Percentiles rank a stretch among this genome's conserved stretches.
These are phyloP conservation scores for Sugiyamaella americana DNA, from an alignment of 805 yeast genomes.

Conservation along the genomic window DNA sequence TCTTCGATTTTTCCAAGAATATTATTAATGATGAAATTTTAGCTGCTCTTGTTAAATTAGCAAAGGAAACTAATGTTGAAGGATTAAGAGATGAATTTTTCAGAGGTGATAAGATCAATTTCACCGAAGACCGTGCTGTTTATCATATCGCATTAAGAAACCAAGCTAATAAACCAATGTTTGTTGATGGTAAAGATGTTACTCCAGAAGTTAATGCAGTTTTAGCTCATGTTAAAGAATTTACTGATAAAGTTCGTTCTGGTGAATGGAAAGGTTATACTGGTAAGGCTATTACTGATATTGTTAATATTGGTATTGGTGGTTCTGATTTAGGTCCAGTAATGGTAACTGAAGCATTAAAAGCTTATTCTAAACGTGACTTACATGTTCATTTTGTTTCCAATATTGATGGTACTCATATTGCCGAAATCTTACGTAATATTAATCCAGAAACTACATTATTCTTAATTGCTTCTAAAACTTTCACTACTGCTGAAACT, in stretches of 20 bases:
- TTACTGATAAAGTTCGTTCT: slow-evolving; percentile 81
- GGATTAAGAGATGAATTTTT: slow-evolving; percentile 85
- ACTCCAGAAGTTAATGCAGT: slow-evolving; percentile 89
- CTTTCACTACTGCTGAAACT: slow-evolving; percentile 99
- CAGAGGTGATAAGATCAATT: slow-evolving; percentile 87
- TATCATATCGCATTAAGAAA: slow-evolving; percentile 96
- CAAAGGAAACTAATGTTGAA: slow-evolving; percentile 86
- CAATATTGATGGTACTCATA: slow-evolving; percentile 96
- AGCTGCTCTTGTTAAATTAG: slow-evolving; percentile 61
- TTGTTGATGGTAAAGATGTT: slow-evolving; percentile 84
- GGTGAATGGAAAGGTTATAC: slow-evolving; percentile 97
- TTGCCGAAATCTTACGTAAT: slow-evolving; percentile 79
- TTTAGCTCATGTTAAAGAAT: slow-evolving; percentile 93
- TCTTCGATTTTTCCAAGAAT: slow-evolving; percentile 95
- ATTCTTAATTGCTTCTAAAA: slow-evolving; percentile 83
- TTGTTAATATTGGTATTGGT: slow-evolving; percentile 98
- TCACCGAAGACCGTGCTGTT: slow-evolving; percentile 89
- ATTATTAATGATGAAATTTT: slow-evolving; percentile 81
- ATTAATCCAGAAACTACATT: slow-evolving; percentile 87
- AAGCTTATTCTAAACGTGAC: slow-evolving; percentile 69
- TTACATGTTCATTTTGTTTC: slow-evolving; percentile 88
- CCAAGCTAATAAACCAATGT: slow-evolving; percentile 76
- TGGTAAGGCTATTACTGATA: slow-evolving; percentile 86
- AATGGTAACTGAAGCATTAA: slow-evolving; percentile 98
- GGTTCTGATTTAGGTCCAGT: slow-evolving; percentile 99